These are phyloP conservation scores for Porphyrellus cyaneotinctus DNA, from an alignment of 768 basidiomycete species.

Conservation along the genomic window DNA sequence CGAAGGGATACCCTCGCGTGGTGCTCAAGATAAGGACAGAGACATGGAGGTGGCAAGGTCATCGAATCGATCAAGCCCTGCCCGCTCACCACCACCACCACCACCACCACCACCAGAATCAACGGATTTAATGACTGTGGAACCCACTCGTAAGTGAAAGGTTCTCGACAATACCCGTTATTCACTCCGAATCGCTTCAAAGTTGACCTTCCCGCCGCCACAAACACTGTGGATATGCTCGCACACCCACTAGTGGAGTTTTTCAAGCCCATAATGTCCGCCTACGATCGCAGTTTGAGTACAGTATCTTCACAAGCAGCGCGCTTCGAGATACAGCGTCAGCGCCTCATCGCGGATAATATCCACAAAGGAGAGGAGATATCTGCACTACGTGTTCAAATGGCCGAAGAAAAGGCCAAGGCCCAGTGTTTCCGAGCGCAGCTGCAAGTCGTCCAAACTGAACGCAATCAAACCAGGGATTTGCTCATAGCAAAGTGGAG, in stretches of 20 bases:
- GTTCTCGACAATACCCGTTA: background rate
- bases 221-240: background rate
- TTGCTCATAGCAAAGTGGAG: slow-evolving; percentile 8
- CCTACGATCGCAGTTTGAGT: slow-evolving; percentile 5
- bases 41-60: slow-evolving; percentile 3
- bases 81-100: background rate
- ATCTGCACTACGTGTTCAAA: slow-evolving; percentile 1
- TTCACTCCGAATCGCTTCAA: background rate
- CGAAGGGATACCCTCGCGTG: background rate
- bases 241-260: slow-evolving; percentile 5
- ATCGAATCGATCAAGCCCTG: background rate
- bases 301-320: slow-evolving; percentile 2
- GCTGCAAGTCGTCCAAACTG: slow-evolving; percentile 1
- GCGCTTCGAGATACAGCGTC: slow-evolving; percentile 11
- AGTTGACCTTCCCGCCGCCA: background rate
- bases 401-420: slow-evolving; percentile 6
- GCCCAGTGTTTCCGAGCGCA: slow-evolving; percentile 3
- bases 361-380: slow-evolving; percentile 4
- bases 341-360: slow-evolving; percentile 6
- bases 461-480: slow-evolving; percentile 8
- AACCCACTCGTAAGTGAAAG: slow-evolving; percentile 1
- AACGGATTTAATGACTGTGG: background rate
- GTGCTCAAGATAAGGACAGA: background rate
- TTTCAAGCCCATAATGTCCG: slow-evolving; percentile 10
- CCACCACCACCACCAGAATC: no score